Conservation (phyloP, 148 eudicot species). For the Talinum fruticosum region DNA sequence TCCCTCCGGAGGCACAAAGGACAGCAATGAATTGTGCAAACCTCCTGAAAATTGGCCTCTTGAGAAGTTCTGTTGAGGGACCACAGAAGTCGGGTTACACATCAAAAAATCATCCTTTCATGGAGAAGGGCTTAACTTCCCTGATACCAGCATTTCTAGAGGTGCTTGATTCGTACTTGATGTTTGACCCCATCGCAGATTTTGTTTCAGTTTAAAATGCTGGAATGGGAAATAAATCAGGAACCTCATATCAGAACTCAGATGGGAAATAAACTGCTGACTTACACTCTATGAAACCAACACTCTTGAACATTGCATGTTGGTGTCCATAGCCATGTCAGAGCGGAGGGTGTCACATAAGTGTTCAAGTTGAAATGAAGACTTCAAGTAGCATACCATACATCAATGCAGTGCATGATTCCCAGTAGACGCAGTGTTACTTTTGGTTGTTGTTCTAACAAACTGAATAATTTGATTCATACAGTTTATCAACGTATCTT, state of each 20-base stretch:
- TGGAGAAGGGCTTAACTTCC: not conserved
- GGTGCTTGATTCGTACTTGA: not conserved
- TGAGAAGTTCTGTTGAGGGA: not conserved
- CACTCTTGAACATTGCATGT: too few relatives aligned
- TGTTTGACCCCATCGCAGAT: not conserved
- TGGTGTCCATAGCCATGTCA: not conserved
- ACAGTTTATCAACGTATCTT: too few relatives aligned
- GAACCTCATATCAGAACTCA: too few relatives aligned
- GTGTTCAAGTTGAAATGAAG: not conserved
- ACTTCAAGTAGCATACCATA: too few relatives aligned
- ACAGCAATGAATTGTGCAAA: too few relatives aligned
- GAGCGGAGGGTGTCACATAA: too few relatives aligned
- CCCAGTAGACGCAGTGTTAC: too few relatives aligned
- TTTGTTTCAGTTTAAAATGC: not conserved
- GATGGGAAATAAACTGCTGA: too few relatives aligned
- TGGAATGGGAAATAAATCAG: conserved; percentile 7
- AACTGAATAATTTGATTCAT: too few relatives aligned
- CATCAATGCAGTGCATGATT: too few relatives aligned
- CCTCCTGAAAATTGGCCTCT: not conserved
- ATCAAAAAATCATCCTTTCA: not conserved
- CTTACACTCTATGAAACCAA: too few relatives aligned
- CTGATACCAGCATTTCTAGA: conserved; percentile 1
- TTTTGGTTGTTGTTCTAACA: too few relatives aligned
- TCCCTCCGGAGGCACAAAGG: not conserved
- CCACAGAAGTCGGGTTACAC: not conserved